Evolutionary conservation across 768 basidiomycete species (phyloP).

Genomic region (Daedaleopsis sinensis): DNA sequence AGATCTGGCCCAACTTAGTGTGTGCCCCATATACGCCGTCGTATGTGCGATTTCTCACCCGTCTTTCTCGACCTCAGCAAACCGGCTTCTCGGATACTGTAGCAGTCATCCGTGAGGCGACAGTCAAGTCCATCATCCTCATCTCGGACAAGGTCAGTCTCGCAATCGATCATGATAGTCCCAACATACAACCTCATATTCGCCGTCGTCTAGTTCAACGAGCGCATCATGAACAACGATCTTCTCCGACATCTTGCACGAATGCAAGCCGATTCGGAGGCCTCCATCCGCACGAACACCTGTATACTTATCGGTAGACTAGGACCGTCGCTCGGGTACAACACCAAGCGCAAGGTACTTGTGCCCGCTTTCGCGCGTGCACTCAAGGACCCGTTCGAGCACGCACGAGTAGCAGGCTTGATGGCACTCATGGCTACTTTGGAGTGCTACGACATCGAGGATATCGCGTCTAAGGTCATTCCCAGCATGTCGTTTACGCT

Average conservation of each 20-base stretch:
- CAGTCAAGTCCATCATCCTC: constrained; percentile 83
- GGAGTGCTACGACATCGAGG: constrained; percentile 87
- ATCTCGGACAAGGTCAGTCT: constrained; percentile 76
- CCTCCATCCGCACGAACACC: constrained; percentile 96
- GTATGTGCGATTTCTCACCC: neutral
- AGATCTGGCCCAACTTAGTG: constrained; percentile 92
- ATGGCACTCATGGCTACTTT: constrained; percentile 96
- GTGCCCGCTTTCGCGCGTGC: constrained; percentile 93
- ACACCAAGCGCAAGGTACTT: constrained; percentile 95
- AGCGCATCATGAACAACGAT: constrained; percentile 95
- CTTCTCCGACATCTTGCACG: constrained; percentile 90
- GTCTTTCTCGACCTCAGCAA: constrained; percentile 54
- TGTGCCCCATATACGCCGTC: constrained; percentile 26
- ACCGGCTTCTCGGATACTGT: constrained; percentile 96
- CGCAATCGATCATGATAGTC: neutral
- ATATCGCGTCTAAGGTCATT: constrained; percentile 87
- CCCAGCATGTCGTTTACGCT: constrained; percentile 80
- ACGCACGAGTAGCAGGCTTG: constrained; percentile 89
- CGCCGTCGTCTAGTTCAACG: constrained; percentile 61
- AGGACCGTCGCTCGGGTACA: constrained; percentile 80
- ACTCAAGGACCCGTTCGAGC: constrained; percentile 89
- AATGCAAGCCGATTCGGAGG: constrained; percentile 89
- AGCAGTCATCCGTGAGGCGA: constrained; percentile 91
- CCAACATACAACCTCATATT: neutral
- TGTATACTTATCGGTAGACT: constrained; percentile 94